Evolutionary conservation across 75 land plant species (phyloP), one percentile per base, ranked within the genome.

Genomic region (Adiantum capillusveneris): DNA sequence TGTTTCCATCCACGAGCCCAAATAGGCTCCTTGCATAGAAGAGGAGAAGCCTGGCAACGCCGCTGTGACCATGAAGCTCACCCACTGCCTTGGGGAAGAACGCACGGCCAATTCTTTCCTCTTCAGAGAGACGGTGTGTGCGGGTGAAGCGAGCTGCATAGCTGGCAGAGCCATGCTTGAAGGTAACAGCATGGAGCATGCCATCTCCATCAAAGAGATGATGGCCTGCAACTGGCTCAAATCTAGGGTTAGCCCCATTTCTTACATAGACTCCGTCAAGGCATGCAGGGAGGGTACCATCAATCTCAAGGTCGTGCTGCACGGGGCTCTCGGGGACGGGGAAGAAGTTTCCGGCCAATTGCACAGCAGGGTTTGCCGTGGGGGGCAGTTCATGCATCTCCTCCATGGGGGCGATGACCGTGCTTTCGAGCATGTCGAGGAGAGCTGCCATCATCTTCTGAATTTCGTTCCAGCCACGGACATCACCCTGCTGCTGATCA

Each of bases 131-230:
- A 24, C 68, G 34, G 56, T 72, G 28, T n/a, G 70, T 72, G 22
- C 19, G 25, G 14, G 63, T 65, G 63, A 37, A 65, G 24, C 70
- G 56, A 44, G 34, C 62, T 49, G 69, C 73, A 57, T 90, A 82
- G 58, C 72, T 70, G 29, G 84, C 96, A 19, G 21, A 18, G 31
- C 84, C 87, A 29, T 59, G 44, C 28, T 29, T 39, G 62, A 90
- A 54, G 31, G 31, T 53, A 51, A 90, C 87, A 31, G 87, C 84
- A 48, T 90, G 96, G 21, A 90, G 65, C 96, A 90, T 90, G 25
- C 96, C 96, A 53, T 90, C 96, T 2, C 96, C 90, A 75, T 90
- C 96, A 62, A 90, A 90, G 55, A 75, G 39, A 59, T 90, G 96
- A 78, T 85, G 91, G 2, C 96, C 96, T 0, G 84, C 87, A 0